A percentile compares a stretch with the other conserved stretches of the same genome.
Conservation (phyloP, 495 filamentous ascomycete genomes). For the Aspergillus nanangensis region DNA sequence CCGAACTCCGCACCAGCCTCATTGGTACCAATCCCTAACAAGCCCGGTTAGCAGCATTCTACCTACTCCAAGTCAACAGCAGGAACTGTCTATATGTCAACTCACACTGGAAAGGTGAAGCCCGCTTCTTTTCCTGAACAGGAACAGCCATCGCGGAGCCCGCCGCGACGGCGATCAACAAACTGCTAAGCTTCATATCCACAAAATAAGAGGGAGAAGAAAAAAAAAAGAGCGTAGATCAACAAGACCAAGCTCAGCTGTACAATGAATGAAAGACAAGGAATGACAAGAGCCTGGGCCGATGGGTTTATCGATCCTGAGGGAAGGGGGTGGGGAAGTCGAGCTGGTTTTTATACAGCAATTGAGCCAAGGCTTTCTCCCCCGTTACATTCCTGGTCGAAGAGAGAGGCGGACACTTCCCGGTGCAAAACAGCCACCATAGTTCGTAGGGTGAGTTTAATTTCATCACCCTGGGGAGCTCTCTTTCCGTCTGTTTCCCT, state of each 20-base stretch:
- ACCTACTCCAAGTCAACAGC: no score
- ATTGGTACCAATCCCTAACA: conserved; percentile 23
- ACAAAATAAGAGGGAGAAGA: not conserved
- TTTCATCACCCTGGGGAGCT: no score
- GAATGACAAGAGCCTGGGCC: not conserved
- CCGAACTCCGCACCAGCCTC: conserved; percentile 54
- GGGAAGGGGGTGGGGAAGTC: not conserved
- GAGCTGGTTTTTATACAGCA: not conserved
- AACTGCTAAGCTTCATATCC: conserved; percentile 23
- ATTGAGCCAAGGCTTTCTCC: no score
- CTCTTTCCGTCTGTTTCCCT: no score
- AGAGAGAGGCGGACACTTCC: not conserved
- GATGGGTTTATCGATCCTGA: not conserved
- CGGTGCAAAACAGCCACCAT: not conserved
- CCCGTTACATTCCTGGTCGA: no score
- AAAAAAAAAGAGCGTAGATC: not conserved
- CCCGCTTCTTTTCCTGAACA: conserved; percentile 15
- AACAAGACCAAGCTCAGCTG: no score
- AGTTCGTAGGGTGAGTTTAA: not conserved
- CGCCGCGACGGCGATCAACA: conserved; percentile 22
- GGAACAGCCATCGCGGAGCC: conserved; percentile 24
- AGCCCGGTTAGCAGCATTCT: no score
- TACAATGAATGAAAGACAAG: no score
- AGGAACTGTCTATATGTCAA: no score
- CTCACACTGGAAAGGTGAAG: conserved; percentile 28